These are phyloP conservation scores for Coriaria nepalensis DNA, from an alignment of 306 rosid genomes.

Conservation along the genomic window DNA sequence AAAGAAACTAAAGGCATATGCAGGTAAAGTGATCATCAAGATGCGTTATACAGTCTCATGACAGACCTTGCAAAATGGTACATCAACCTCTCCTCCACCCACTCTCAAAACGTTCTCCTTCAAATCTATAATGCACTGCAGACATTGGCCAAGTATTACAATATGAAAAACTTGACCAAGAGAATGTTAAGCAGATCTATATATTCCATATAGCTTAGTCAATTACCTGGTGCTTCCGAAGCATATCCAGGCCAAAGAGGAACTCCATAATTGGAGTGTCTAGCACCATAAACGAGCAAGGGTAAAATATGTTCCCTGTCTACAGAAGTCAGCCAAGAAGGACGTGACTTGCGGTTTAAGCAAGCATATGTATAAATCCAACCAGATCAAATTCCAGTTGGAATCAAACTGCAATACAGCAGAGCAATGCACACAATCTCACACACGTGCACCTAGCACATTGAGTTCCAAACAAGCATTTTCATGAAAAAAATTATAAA, in stretches of 20 bases:
- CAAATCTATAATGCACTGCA: constrained; percentile 77
- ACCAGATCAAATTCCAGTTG: too few relatives aligned
- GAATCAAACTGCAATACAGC: too few relatives aligned
- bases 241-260: constrained; percentile 95
- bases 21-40: background rate
- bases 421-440: too few relatives aligned
- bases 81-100: constrained; percentile 92
- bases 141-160: constrained; percentile 8
- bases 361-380: background rate
- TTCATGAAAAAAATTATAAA: too few relatives aligned
- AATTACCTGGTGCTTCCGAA: constrained; percentile 88
- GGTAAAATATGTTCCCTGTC: constrained; percentile 85
- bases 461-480: too few relatives aligned
- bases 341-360: constrained; percentile 1
- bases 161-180: background rate
- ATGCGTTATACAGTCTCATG: constrained; percentile 3
- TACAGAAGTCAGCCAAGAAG: constrained; percentile 9
- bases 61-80: constrained; percentile 86
- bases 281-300: constrained; percentile 76
- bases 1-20: constrained; percentile 1
- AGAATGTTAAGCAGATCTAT: constrained; percentile 1
- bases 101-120: constrained; percentile 80
- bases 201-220: constrained; percentile 4
- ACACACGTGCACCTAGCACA: too few relatives aligned
- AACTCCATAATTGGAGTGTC: constrained; percentile 94